phyloP scores from a whole-genome alignment of 2,329 filamentous ascomycete species.

The Pyrenophora tritici-repentis region DNA sequence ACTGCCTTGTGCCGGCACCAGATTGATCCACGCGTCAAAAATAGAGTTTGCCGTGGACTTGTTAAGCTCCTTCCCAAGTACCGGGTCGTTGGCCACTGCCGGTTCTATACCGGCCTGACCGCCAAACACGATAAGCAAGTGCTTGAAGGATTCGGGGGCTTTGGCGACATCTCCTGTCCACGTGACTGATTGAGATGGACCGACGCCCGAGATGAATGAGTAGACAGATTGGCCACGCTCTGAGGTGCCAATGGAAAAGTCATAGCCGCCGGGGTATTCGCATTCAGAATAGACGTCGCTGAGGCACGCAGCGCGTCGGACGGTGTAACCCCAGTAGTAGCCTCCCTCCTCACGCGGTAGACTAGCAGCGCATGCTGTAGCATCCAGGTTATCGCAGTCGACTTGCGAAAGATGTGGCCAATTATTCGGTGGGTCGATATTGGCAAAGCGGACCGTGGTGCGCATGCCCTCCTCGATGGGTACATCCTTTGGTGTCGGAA shows the following conservation, averaged over 20 bases:
- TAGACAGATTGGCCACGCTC: conserved; percentile 67
- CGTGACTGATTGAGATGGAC: neutral
- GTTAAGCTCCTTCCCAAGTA: conserved; percentile 65
- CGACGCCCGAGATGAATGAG: conserved; percentile 34
- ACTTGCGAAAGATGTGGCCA: conserved; percentile 36
- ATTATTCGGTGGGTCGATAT: conserved; percentile 44
- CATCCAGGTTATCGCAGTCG: conserved; percentile 43
- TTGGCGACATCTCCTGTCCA: conserved; percentile 15
- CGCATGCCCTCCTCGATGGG: conserved; percentile 71
- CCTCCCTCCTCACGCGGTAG: conserved; percentile 74
- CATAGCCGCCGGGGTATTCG: conserved; percentile 76
- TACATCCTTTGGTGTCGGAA: conserved; percentile 53
- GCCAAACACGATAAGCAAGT: conserved; percentile 79
- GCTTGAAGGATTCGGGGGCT: conserved; percentile 60
- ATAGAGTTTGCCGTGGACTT: conserved; percentile 69
- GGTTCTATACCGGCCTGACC: conserved; percentile 80
- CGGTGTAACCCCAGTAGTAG: conserved; percentile 85
- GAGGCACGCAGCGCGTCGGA: conserved; percentile 69
- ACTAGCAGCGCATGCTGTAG: conserved; percentile 69
- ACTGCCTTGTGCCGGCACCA: conserved; percentile 79
- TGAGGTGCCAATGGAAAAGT: conserved; percentile 81
- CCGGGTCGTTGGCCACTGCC: conserved; percentile 67
- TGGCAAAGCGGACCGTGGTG: conserved; percentile 71
- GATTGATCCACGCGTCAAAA: conserved; percentile 85
- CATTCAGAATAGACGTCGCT: conserved; percentile 78